phyloP scores from a whole-genome alignment of 2,329 filamentous ascomycete genomes.

The Calonectria naviculata region DNA sequence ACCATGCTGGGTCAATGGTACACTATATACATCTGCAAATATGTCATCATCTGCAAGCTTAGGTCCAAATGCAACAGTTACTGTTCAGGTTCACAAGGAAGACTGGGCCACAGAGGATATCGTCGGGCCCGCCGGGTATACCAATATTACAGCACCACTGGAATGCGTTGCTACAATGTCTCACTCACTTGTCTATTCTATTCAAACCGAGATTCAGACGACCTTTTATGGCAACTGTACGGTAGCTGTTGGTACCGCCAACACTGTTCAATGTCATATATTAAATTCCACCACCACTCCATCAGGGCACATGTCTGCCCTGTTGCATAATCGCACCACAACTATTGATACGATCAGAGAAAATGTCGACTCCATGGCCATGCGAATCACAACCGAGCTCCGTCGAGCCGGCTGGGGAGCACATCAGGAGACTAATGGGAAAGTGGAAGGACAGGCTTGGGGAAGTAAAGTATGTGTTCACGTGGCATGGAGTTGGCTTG shows the following conservation, averaged over 20 bases:
- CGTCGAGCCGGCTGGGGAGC: neutral
- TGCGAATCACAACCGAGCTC: constrained; percentile 15
- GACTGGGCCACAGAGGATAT: neutral
- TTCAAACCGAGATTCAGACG: neutral
- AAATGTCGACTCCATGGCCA: constrained; percentile 17
- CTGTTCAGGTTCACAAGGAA: neutral
- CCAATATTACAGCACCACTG: constrained; percentile 8
- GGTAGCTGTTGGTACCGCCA: neutral
- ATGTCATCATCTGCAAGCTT: neutral
- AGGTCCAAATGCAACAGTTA: neutral
- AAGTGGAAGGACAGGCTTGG: neutral
- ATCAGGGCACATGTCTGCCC: neutral
- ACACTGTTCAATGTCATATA: too few relatives aligned
- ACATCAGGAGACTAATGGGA: neutral
- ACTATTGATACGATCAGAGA: constrained; percentile 15
- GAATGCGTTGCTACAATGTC: constrained; percentile 6
- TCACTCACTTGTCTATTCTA: neutral
- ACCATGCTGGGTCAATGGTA: neutral
- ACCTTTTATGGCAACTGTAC: neutral
- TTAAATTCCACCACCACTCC: too few relatives aligned
- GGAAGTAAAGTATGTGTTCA: neutral
- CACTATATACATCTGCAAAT: neutral
- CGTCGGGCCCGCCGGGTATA: neutral
- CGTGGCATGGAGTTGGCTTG: neutral
- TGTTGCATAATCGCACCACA: constrained; percentile 2